Evolutionary conservation across 768 basidiomycete species (phyloP).

Genomic region (Tephrocybe sp.): DNA sequence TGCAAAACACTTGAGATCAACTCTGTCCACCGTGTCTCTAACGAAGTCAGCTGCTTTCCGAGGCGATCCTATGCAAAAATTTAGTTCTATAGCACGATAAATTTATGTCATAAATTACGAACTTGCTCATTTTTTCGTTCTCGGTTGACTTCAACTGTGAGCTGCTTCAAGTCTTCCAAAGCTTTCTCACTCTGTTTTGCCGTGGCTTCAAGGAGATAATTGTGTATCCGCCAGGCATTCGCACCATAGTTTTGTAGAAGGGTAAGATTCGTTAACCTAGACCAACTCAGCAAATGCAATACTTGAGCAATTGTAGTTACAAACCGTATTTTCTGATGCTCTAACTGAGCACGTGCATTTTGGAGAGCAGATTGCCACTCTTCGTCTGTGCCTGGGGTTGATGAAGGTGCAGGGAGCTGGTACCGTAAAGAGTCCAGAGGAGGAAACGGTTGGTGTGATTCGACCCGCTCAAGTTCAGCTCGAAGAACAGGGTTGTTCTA

Average conservation of each 20-base stretch:
- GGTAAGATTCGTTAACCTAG: conserved; percentile 78
- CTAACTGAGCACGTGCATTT: conserved; percentile 79
- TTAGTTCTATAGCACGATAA: not conserved
- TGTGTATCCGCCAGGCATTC: conserved; percentile 91
- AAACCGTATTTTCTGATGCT: conserved; percentile 81
- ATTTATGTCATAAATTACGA: conserved; percentile 12
- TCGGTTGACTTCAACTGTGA: conserved; percentile 84
- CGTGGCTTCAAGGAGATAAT: conserved; percentile 80
- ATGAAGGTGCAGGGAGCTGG: conserved; percentile 65
- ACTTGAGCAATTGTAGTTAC: conserved; percentile 13
- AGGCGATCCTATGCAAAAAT: conserved; percentile 55
- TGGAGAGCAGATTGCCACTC: conserved; percentile 74
- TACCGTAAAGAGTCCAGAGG: conserved; percentile 72
- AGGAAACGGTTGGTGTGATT: conserved; percentile 59
- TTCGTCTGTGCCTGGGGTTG: conserved; percentile 62
- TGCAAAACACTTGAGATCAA: conserved; percentile 88
- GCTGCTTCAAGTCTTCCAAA: conserved; percentile 74
- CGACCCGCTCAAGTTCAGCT: conserved; percentile 75
- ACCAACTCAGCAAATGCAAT: conserved; percentile 1
- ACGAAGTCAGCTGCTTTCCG: conserved; percentile 73
- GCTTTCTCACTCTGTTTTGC: conserved; percentile 68
- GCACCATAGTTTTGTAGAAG: conserved; percentile 83
- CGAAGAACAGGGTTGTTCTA: conserved; percentile 70
- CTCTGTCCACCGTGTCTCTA: conserved; percentile 93
- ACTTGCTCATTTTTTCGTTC: conserved; percentile 87